Evolutionary conservation across 805 yeast genomes (phyloP), one percentile per base, ranked within the genome.

Genomic region (Lipomyces japonicus): DNA sequence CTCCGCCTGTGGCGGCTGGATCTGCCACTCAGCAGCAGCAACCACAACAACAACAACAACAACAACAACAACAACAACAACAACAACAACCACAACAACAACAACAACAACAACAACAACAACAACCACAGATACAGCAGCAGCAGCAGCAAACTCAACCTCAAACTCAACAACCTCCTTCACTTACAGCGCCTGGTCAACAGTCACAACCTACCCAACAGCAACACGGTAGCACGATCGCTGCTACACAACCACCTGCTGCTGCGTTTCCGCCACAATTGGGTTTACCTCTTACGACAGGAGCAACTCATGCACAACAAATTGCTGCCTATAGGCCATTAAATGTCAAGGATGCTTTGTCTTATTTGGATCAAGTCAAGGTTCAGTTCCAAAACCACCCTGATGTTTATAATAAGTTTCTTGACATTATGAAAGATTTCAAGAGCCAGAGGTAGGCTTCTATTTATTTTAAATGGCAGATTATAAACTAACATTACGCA

Each of bases 381-480:
- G 78, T 84, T 42, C 97, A 90, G 67, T 93, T 93, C 69, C 84
- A 79, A 67, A 78, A 82, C 58, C 95, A 91, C 70, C 95, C 97
- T 0, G 97, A 90, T 62, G 95, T 93, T 38, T 93, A 93, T 74
- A 93, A 93, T 68, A 89, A 86, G 68, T 93, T 95, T 64, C 75
- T 93, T 64, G 99, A 93, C 66, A 91, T 93, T 58, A 93, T 93
- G 99, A 95, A 95, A 72, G 99, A 95, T 66, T 95, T 93, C 73
- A 95, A 95, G 73, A 84, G 95, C 46, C 97, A 91, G 71, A 80
- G 81, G 81, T 76, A 68, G 54, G 80, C 57, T 26, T 36, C 32
- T 46, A 39, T 28, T 18, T 42, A 19, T 10, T 42, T 43, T 26
- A 3, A n/a, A 2, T 19, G 18, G 30, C 14, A 26, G 25, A 35